phyloP scores from a whole-genome alignment of 805 yeast species.

The Sugiyamaella mastotermitis region DNA sequence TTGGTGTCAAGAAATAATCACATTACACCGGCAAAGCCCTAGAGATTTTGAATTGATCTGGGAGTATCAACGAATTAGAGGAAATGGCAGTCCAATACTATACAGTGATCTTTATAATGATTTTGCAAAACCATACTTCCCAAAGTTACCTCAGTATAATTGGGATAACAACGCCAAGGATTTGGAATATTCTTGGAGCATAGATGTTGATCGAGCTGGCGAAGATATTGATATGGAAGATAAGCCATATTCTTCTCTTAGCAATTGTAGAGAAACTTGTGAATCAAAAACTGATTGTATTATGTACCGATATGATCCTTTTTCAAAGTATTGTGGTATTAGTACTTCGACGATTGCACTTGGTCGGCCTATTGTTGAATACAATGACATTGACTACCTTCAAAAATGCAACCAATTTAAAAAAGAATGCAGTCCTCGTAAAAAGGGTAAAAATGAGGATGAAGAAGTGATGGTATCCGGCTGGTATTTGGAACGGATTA shows the following conservation, averaged over 20 bases:
- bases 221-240: neutral
- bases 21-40: conserved; percentile 27
- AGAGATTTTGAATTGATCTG: conserved; percentile 25
- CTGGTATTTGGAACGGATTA: conserved; percentile 25
- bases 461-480: conserved; percentile 20
- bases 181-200: conserved; percentile 16
- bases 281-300: conserved; percentile 18
- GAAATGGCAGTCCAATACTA: conserved; percentile 21
- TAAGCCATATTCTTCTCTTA: conserved; percentile 19
- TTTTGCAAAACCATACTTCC: conserved; percentile 20
- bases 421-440: conserved; percentile 7
- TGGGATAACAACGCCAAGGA: conserved; percentile 28
- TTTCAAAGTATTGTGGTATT: conserved; percentile 25
- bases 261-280: conserved; percentile 21
- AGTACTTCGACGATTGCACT: conserved; percentile 22
- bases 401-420: conserved; percentile 3
- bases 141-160: conserved; percentile 17
- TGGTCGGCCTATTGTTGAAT: conserved; percentile 23
- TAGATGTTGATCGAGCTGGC: neutral
- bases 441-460: conserved; percentile 13
- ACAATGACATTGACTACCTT: conserved; percentile 12
- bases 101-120: conserved; percentile 27
- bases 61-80: conserved; percentile 28
- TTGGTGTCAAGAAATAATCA: conserved; percentile 29
- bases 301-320: conserved; percentile 26